These are phyloP conservation scores for Austroboletus eburneus DNA, from an alignment of 768 basidiomycete genomes.

Conservation along the genomic window DNA sequence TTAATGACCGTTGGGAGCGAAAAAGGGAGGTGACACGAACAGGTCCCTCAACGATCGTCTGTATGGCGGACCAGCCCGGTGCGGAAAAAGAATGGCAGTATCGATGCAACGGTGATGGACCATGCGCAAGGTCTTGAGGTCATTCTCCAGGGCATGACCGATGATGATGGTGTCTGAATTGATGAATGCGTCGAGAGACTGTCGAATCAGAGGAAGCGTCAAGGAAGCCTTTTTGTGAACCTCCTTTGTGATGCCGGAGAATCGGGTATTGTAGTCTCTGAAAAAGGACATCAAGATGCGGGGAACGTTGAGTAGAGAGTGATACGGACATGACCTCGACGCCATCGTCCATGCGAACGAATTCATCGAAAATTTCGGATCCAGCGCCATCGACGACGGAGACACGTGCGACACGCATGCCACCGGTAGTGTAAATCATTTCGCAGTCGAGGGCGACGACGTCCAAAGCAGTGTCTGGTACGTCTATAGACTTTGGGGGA, in stretches of 20 bases:
- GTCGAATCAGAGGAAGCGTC: slow-evolving; percentile 62
- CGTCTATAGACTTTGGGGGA: slow-evolving; percentile 8
- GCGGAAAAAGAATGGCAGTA: slow-evolving; percentile 84
- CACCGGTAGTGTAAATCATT: slow-evolving; percentile 93
- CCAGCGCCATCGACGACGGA: slow-evolving; percentile 83
- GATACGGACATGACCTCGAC: slow-evolving; percentile 68
- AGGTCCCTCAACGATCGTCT: slow-evolving; percentile 78
- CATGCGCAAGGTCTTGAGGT: slow-evolving; percentile 85
- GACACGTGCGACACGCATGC: slow-evolving; percentile 85
- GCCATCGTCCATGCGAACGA: slow-evolving; percentile 76
- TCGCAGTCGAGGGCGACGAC: slow-evolving; percentile 94
- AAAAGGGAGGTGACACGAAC: slow-evolving; percentile 37
- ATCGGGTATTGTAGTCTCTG: slow-evolving; percentile 91
- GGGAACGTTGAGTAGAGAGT: neutral
- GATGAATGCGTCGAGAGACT: slow-evolving; percentile 66
- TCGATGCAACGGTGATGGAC: slow-evolving; percentile 85
- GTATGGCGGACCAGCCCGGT: slow-evolving; percentile 71
- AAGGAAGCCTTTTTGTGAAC: slow-evolving; percentile 57
- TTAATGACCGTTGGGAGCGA: slow-evolving; percentile 6
- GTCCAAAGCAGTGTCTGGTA: slow-evolving; percentile 49
- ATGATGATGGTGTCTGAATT: slow-evolving; percentile 81
- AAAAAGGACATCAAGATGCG: slow-evolving; percentile 1
- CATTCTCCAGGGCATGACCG: slow-evolving; percentile 91
- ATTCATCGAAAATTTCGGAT: slow-evolving; percentile 72
- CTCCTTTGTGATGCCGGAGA: slow-evolving; percentile 73